phyloP scores from a whole-genome alignment of 1,139 yeast species.

The Scheffersomyces segobiensis region DNA sequence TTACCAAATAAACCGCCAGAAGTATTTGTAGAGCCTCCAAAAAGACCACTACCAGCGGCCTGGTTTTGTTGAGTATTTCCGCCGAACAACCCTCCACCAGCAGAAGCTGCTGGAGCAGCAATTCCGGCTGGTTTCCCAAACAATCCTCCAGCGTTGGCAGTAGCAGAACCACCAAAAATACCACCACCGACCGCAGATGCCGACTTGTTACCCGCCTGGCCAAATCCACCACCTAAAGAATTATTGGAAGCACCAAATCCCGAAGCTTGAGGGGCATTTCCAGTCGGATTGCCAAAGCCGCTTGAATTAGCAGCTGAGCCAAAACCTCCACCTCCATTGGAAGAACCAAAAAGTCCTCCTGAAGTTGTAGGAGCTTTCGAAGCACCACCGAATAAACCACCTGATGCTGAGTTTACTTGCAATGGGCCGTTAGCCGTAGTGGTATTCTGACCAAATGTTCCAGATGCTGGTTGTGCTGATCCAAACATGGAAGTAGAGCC shows the following conservation, averaged over 20 bases:
- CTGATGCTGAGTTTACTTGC: not conserved
- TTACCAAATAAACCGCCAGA: constrained; percentile 11
- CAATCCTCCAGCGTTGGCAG: constrained; percentile 9
- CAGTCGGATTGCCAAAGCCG: not conserved
- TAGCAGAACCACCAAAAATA: constrained; percentile 4
- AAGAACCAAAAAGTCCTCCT: constrained; percentile 19
- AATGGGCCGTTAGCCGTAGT: not conserved
- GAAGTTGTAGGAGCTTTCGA: constrained; percentile 1
- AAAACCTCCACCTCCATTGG: not conserved
- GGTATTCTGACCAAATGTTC: not conserved
- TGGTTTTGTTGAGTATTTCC: constrained; percentile 6
- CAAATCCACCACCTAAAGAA: not conserved
- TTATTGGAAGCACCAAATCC: not conserved
- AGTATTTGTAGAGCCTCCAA: constrained; percentile 5
- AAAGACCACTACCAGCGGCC: constrained; percentile 12
- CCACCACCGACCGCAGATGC: constrained; percentile 1
- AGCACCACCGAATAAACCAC: not conserved
- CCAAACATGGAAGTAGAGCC: not conserved
- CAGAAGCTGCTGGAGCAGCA: constrained; percentile 5
- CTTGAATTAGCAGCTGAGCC: not conserved
- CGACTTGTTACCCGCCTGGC: not conserved
- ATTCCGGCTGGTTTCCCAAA: constrained; percentile 10
- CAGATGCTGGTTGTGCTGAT: not conserved
- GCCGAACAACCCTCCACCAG: constrained; percentile 10
- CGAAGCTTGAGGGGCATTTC: too few relatives aligned